Evolutionary conservation across 83 land plant genomes (phyloP).

Genomic region (Picea abies): DNA sequence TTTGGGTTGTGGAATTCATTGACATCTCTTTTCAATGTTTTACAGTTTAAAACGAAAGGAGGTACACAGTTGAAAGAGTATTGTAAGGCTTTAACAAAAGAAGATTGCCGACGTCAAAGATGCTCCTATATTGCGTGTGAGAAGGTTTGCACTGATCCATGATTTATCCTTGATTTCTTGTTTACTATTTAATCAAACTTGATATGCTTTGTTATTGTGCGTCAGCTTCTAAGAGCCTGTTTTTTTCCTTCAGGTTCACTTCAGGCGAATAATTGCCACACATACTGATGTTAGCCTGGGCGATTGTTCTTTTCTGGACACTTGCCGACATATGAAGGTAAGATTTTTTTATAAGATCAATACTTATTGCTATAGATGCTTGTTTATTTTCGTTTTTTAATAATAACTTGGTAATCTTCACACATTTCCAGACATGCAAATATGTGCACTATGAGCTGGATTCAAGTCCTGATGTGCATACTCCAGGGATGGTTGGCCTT

Average conservation of each 20-base stretch:
- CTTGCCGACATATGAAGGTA: slow-evolving; percentile 99
- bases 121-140: slow-evolving; percentile 85
- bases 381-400: background rate
- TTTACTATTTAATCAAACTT: no score
- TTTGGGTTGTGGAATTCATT: background rate
- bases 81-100: slow-evolving; percentile 88
- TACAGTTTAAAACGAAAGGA: slow-evolving; percentile 94
- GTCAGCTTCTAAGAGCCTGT: background rate
- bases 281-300: slow-evolving; percentile 96
- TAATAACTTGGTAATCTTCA: slow-evolving; percentile 6
- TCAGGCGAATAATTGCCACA: slow-evolving; percentile 90
- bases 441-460: slow-evolving; percentile 99
- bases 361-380: background rate
- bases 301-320: slow-evolving; percentile 97
- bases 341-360: background rate
- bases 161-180: background rate
- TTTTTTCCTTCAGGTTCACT: slow-evolving; percentile 76
- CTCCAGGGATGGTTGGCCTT: slow-evolving; percentile 47
- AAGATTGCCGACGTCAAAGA: slow-evolving; percentile 85
- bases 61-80: slow-evolving; percentile 94
- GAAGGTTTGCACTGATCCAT: slow-evolving; percentile 55
- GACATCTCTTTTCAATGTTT: slow-evolving; percentile 5
- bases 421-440: slow-evolving; percentile 80
- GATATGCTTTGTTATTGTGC: no score
- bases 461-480: slow-evolving; percentile 71